A percentile compares a stretch with the other conserved stretches of the same genome.
These are phyloP conservation scores for Keqinozyma sinolaborantium DNA, from an alignment of 1,139 yeast species.

Conservation along the genomic window DNA sequence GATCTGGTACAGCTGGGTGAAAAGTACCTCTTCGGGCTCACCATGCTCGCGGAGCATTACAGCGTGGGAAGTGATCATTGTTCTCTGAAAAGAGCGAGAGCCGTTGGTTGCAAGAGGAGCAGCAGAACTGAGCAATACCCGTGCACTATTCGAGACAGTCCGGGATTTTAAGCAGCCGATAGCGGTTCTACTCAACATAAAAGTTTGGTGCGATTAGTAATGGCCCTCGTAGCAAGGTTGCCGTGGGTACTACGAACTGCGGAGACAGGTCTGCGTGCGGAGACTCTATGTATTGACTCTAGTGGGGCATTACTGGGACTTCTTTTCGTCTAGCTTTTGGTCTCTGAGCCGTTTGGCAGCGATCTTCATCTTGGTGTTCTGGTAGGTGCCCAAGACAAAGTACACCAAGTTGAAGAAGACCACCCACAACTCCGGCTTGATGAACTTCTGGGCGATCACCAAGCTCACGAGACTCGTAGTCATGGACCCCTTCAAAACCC, in stretches of 20 bases:
- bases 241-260: too few relatives aligned
- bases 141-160: too few relatives aligned
- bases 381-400: constrained; percentile 73
- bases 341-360: too few relatives aligned
- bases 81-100: too few relatives aligned
- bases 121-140: too few relatives aligned
- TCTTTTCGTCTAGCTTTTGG: constrained; percentile 1
- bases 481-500: constrained; percentile 64
- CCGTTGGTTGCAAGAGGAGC: too few relatives aligned
- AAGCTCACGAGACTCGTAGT: constrained; percentile 60
- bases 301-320: neutral
- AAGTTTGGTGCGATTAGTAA: too few relatives aligned
- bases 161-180: too few relatives aligned
- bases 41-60: constrained; percentile 58
- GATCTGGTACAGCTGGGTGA: constrained; percentile 49
- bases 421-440: constrained; percentile 79
- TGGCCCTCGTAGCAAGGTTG: too few relatives aligned
- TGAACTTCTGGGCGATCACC: constrained; percentile 68
- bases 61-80: constrained; percentile 54
- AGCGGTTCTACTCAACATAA: too few relatives aligned
- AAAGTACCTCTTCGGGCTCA: constrained; percentile 54
- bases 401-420: constrained; percentile 75
- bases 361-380: constrained; percentile 63
- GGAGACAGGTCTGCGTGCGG: neutral
- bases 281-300: too few relatives aligned